Percentiles rank a stretch among this genome's conserved stretches.
Evolutionary conservation across 2,329 filamentous ascomycete genomes (phyloP).

Genomic region (Albifimbria verrucaria): DNA sequence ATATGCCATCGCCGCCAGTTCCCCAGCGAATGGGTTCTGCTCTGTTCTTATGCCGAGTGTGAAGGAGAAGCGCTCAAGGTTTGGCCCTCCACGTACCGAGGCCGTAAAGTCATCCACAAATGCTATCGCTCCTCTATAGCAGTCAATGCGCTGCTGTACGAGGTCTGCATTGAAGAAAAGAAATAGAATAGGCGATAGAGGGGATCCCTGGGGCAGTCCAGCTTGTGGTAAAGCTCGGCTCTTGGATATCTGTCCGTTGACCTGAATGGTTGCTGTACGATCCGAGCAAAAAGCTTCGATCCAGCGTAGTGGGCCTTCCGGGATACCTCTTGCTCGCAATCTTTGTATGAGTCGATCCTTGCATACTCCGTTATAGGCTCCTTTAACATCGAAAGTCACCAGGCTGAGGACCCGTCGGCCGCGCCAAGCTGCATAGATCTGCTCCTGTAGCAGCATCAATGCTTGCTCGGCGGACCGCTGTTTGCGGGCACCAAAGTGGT

Average conservation of each 20-base stretch:
- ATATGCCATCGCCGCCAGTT: slow-evolving; percentile 9
- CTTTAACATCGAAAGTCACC: slow-evolving; percentile 11
- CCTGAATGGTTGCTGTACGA: slow-evolving; percentile 5
- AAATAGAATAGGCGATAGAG: slow-evolving; percentile 13
- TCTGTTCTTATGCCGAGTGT: slow-evolving; percentile 10
- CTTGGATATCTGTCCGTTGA: slow-evolving; percentile 6
- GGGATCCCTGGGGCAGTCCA: slow-evolving; percentile 8
- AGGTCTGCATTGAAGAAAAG: slow-evolving; percentile 34
- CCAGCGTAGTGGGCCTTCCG: slow-evolving; percentile 6
- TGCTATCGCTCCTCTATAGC: slow-evolving; percentile 19
- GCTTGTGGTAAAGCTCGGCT: slow-evolving; percentile 3
- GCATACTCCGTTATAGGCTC: slow-evolving; percentile 12
- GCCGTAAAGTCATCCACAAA: slow-evolving; percentile 24
- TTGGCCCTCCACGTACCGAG: slow-evolving; percentile 9
- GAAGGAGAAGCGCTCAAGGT: slow-evolving; percentile 9
- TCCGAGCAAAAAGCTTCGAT: slow-evolving; percentile 10
- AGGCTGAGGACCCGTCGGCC: slow-evolving; percentile 7
- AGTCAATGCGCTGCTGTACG: slow-evolving; percentile 25
- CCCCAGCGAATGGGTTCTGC: slow-evolving; percentile 13
- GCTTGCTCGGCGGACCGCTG: slow-evolving; percentile 7
- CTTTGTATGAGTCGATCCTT: slow-evolving; percentile 11
- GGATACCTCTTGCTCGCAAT: slow-evolving; percentile 10
- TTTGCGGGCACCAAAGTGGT: slow-evolving; percentile 5
- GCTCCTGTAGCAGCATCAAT: slow-evolving; percentile 8
- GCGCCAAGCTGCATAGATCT: slow-evolving; percentile 6